Evolutionary conservation across 1,284 basidiomycete species (phyloP).

Genomic region (Ceratorhiza oryzae-sativae): DNA sequence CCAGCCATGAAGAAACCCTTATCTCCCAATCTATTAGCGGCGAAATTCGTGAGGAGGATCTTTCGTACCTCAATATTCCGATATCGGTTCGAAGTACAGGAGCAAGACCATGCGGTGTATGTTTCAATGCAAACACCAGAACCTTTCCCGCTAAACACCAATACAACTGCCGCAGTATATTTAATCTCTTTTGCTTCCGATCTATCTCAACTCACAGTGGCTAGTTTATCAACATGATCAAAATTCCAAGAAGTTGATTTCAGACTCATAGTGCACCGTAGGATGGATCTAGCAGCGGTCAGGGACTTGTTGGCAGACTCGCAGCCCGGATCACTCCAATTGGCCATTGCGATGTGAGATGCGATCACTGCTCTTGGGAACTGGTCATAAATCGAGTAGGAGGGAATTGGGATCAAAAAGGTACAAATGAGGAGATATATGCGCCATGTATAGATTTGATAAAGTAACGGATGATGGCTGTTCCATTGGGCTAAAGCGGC

Average conservation of each 20-base stretch:
- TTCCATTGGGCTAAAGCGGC: neutral
- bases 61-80: neutral
- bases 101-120: constrained; percentile 13
- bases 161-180: neutral
- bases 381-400: neutral
- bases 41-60: neutral
- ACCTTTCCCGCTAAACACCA: neutral
- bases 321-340: constrained; percentile 27
- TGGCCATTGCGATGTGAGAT: neutral
- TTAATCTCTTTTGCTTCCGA: too few relatives aligned
- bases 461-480: neutral
- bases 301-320: constrained; percentile 22
- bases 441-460: constrained; percentile 10
- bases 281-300: constrained; percentile 9
- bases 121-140: neutral
- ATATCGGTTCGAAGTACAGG: constrained; percentile 19
- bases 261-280: neutral
- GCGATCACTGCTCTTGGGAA: neutral
- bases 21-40: neutral
- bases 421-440: constrained; percentile 6
- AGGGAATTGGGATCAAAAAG: neutral
- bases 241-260: neutral
- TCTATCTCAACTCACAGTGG: neutral
- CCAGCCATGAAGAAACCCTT: neutral
- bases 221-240: neutral